Conservation (phyloP, 768 basidiomycete species). For the Russula brevipes region DNA sequence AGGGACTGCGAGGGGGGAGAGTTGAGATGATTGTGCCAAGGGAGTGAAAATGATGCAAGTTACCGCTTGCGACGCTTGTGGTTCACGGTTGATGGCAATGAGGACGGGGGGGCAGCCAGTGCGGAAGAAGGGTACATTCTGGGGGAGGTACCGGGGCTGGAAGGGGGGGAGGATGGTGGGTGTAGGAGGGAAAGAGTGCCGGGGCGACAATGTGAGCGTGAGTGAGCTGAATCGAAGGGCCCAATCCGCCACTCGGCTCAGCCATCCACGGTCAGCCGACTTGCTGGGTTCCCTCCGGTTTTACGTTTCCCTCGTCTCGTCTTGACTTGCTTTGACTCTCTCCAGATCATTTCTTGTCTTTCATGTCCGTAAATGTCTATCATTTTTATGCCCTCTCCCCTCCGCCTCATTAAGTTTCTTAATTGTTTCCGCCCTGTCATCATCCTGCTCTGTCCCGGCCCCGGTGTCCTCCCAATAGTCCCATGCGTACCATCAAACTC, state of each 20-base stretch:
- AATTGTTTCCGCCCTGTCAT: constrained; percentile 8
- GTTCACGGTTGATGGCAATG: constrained; percentile 4
- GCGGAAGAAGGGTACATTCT: constrained; percentile 8
- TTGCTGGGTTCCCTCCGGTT: constrained; percentile 10
- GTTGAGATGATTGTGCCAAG: constrained; percentile 15
- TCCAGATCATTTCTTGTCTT: background rate
- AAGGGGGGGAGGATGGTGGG: constrained; percentile 19
- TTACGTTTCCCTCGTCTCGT: constrained; percentile 9
- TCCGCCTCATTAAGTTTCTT: background rate
- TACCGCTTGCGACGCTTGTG: constrained; percentile 24
- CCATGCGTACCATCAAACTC: background rate
- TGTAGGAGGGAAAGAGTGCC: constrained; percentile 16
- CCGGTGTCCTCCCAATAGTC: background rate
- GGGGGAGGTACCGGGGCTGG: background rate
- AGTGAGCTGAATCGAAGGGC: constrained; percentile 22
- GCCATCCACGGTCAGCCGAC: constrained; percentile 22
- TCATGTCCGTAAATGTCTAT: no score
- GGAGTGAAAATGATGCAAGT: constrained; percentile 8
- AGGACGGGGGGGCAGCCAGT: background rate
- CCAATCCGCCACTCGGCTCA: constrained; percentile 24
- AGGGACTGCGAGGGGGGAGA: constrained; percentile 27
- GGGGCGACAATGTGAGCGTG: constrained; percentile 20
- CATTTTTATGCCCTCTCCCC: background rate
- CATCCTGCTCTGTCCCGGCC: background rate
- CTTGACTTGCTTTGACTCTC: no score